Base-by-base conservation (phyloP, 306 rosid genomes). In the Cicer cuneatum region DNA sequence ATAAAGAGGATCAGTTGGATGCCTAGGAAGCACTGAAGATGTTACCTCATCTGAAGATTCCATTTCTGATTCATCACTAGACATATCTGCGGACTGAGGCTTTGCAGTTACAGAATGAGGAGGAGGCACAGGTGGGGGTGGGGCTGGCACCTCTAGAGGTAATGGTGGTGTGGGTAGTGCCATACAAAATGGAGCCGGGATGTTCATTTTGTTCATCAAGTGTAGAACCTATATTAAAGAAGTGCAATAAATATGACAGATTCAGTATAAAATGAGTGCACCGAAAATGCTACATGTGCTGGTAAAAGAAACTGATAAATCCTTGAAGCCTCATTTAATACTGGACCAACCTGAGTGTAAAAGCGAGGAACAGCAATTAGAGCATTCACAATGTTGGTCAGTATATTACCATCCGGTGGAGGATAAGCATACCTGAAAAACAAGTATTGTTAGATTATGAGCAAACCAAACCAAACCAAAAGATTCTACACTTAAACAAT, bases 191-290 rank as follows among this genome's bases (percentile, higher is more conserved):
- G 98, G 98, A 76, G 98, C 90, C 19, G 98, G 98, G 73, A 94
- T 91, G 80, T 90, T 88, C 98, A 94, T 91, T 88, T 91, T 94
- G 87, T 94, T 94, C 98, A 94, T 94, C 80, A 94, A 82, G 84
- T 94, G 98, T 72, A 94, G 84, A 80, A 93, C 98, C 97, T 93
- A 78, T 57, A 71, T 66, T 63, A 29, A 40, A 69, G 71, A 43
- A 79, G 66, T 53, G 67, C 70, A 49, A 89, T 75, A 18, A 56
- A 77, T 73, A 72, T 29, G 74, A 71, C 14, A 2, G 43, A n/a
- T 56, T 77, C 74, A 24, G 61, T n/a, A 64, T 35, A 82, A 53
- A 46, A 80, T 1, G 45, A 14, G 52, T 37, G 40, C 42, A 54
- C 53, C 63, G 10, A 54, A 63, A 79, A 80, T 51, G 74, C 15